These are phyloP conservation scores for Cadophora sp. DNA, from an alignment of 2,329 filamentous ascomycete genomes.

Conservation along the genomic window DNA sequence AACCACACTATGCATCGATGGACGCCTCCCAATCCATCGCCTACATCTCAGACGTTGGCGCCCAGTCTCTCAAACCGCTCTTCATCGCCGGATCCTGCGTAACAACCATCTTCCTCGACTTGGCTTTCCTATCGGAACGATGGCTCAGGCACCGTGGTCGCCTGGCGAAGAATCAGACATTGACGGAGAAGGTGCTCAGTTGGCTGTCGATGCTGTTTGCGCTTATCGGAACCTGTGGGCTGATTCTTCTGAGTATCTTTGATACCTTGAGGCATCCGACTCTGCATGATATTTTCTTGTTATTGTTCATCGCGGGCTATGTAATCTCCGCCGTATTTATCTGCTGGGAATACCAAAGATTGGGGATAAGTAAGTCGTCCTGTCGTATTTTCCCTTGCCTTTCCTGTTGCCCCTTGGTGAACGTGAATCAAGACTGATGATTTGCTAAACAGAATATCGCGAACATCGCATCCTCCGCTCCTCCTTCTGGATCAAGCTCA, in stretches of 20 bases:
- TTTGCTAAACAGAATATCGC: constrained; percentile 63
- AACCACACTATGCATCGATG: constrained; percentile 68
- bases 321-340: constrained; percentile 85
- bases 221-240: constrained; percentile 75
- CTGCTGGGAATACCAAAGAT: constrained; percentile 87
- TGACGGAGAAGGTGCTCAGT: constrained; percentile 67
- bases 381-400: not conserved
- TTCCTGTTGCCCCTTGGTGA: not conserved
- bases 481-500: constrained; percentile 88
- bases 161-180: constrained; percentile 73
- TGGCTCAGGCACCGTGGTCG: constrained; percentile 84
- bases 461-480: constrained; percentile 74
- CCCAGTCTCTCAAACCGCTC: constrained; percentile 70
- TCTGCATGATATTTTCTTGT: constrained; percentile 78
- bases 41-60: constrained; percentile 75
- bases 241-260: constrained; percentile 86
- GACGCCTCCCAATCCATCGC: constrained; percentile 63
- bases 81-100: constrained; percentile 76
- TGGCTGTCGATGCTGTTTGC: constrained; percentile 70
- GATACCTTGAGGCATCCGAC: constrained; percentile 74
- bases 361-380: constrained; percentile 69
- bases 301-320: constrained; percentile 86
- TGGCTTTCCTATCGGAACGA: constrained; percentile 81
- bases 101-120: constrained; percentile 80
- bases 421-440: not conserved